A percentile compares a stretch with the other conserved stretches of the same genome.
These are phyloP conservation scores for Platanthera guangdongensis DNA, from an alignment of 106 monocot genomes.

Conservation along the genomic window DNA sequence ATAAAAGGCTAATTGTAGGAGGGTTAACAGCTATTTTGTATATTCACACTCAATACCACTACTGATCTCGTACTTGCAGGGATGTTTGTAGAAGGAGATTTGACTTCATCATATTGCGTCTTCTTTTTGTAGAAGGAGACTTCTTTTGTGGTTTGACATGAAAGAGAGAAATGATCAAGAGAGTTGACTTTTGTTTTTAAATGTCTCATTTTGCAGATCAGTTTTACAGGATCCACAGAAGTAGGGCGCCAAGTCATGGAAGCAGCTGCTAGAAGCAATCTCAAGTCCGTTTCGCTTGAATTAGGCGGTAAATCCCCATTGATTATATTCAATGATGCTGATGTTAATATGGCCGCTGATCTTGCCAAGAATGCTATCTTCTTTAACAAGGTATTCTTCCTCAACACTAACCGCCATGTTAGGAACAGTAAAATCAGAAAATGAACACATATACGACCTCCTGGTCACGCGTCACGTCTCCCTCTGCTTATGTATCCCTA, in stretches of 20 bases:
- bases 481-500: no score
- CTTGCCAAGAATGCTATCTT: constrained; percentile 23
- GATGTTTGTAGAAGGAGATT: not conserved
- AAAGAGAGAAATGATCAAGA: no score
- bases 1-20: not conserved
- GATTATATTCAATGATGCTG: constrained; percentile 48
- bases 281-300: constrained; percentile 47
- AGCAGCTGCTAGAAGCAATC: constrained; percentile 50
- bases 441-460: no score
- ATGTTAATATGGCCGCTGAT: constrained; percentile 36
- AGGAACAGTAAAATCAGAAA: no score
- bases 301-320: constrained; percentile 45
- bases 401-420: not conserved
- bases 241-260: constrained; percentile 40
- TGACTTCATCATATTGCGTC: not conserved
- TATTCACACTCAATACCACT: no score
- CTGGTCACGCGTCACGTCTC: no score
- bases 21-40: not conserved
- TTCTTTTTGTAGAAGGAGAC: not conserved
- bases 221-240: constrained; percentile 54
- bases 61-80: not conserved
- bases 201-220: constrained; percentile 16
- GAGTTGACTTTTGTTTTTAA: not conserved
- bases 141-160: not conserved
- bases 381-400: constrained; percentile 30